Percentiles rank a stretch among this genome's conserved stretches.
Conservation (phyloP, 495 filamentous ascomycete species). For the Penicillium argentinense region DNA sequence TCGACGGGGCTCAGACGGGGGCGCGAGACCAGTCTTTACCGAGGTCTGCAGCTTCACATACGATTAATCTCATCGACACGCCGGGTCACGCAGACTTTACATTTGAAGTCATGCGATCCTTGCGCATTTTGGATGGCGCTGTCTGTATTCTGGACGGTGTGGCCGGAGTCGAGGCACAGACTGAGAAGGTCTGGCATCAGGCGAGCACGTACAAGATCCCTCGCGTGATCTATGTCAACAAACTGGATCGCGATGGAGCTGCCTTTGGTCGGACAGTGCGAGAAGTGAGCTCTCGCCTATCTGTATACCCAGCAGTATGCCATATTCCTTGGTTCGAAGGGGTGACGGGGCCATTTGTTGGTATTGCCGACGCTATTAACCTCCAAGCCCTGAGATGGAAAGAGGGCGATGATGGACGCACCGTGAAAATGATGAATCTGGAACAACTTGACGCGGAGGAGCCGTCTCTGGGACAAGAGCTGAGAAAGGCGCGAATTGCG, state of each 20-base stretch:
- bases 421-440: constrained; percentile 50
- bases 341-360: constrained; percentile 69
- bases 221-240: constrained; percentile 87
- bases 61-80: constrained; percentile 94
- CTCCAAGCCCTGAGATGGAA: constrained; percentile 54
- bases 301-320: constrained; percentile 85
- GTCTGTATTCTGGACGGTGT: constrained; percentile 96
- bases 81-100: constrained; percentile 98
- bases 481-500: constrained; percentile 70
- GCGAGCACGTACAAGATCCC: constrained; percentile 85
- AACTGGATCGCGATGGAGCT: constrained; percentile 92
- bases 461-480: constrained; percentile 61
- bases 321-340: constrained; percentile 91
- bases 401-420: constrained; percentile 67
- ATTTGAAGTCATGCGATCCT: constrained; percentile 91
- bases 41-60: constrained; percentile 53
- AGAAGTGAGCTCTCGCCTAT: constrained; percentile 76
- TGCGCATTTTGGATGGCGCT: constrained; percentile 91
- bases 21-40: constrained; percentile 24
- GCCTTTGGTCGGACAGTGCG: constrained; percentile 84
- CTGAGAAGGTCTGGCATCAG: constrained; percentile 94
- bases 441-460: constrained; percentile 53
- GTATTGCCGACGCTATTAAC: constrained; percentile 79
- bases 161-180: constrained; percentile 96
- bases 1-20: constrained; percentile 15